Base-by-base conservation (phyloP, 495 filamentous ascomycete genomes). In the Aspergillus incahuasiensis region DNA sequence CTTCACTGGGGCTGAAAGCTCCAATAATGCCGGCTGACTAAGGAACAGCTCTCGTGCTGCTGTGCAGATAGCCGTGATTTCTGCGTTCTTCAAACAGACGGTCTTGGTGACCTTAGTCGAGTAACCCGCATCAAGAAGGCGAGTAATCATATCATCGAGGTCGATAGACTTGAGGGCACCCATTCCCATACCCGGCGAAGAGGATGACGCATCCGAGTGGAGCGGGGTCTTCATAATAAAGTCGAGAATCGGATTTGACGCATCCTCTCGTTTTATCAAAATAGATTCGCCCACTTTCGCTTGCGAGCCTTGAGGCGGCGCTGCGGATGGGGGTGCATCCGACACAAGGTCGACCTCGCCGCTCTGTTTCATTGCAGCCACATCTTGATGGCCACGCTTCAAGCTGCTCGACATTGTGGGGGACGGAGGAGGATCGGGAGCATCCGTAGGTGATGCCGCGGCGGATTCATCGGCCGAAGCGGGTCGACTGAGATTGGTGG, bases 81-180 rank as follows among this genome's bases (percentile, higher is more conserved):
- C 94, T 19, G 92, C 94, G 70, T 97, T 97, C 80, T 96, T 96
- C 45, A 99, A 73, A 60, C 91, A 96, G 3, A 97, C 91, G 18
- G 90, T 88, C 76, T 99, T 99, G 47, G 94, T 97, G 61, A 97
- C 88, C 68, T 97, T 97, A 43, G 91, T 89, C 30, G 94, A 89
- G 66, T 99, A 97, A 19, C 85, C 94, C 21, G 94, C 94, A 71
- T 97, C 94, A 34, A 97, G 78, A 18, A 99, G 84, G 34, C 94
- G 86, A 57, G 87, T 87, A 64, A 99, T 99, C 82, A 96, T 97
- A 65, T 97, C 94, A 64, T 99, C 94, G 44, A 99, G 76, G 72
- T 97, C 92, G 53, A 91, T 88, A 30, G 89, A 83, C 73, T 95
- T 96, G 65, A 96, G 78, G 24, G 91, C 89, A 44, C 87, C 76